Conservation (phyloP, 768 basidiomycete species). For the Postia placenta region DNA sequence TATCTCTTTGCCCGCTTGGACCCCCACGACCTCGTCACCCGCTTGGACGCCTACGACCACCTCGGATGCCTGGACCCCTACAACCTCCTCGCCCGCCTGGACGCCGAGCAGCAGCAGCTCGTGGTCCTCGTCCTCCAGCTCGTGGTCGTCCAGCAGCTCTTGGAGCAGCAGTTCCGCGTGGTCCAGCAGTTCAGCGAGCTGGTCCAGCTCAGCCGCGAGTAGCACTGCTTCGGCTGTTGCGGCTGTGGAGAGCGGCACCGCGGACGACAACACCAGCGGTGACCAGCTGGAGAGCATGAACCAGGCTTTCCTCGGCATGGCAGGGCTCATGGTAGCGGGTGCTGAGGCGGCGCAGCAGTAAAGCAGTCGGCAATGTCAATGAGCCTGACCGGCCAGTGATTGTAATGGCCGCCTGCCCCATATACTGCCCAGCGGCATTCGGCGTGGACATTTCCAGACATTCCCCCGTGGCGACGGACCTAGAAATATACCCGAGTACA, state of each 20-base stretch:
- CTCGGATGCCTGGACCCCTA: conserved; percentile 10
- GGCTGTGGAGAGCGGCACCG: background rate
- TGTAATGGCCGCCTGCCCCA: too few species aligned
- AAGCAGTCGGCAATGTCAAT: background rate
- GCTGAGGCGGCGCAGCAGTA: conserved; percentile 2
- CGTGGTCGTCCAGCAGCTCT: conserved; percentile 3
- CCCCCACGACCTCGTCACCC: conserved; percentile 12
- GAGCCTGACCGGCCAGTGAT: too few species aligned
- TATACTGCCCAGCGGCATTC: too few species aligned
- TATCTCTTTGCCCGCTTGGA: conserved; percentile 10
- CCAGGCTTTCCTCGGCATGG: conserved; percentile 24
- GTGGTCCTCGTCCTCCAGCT: conserved; percentile 1
- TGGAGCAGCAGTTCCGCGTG: conserved; percentile 7
- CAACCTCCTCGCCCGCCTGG: conserved; percentile 6
- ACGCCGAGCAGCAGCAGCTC: conserved; percentile 7
- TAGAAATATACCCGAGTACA: background rate
- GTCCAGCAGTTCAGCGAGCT: background rate
- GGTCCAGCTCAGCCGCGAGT: conserved; percentile 13
- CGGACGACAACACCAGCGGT: conserved; percentile 1
- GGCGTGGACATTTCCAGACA: background rate
- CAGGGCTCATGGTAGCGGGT: conserved; percentile 18
- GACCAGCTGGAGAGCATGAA: conserved; percentile 13
- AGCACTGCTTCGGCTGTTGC: conserved; percentile 6
- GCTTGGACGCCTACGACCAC: conserved; percentile 11
- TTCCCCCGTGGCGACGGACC: background rate